Percentiles rank a stretch among this genome's conserved stretches.
Evolutionary conservation across 495 filamentous ascomycete species (phyloP).

Genomic region (Annulohypoxylon moriforme): DNA sequence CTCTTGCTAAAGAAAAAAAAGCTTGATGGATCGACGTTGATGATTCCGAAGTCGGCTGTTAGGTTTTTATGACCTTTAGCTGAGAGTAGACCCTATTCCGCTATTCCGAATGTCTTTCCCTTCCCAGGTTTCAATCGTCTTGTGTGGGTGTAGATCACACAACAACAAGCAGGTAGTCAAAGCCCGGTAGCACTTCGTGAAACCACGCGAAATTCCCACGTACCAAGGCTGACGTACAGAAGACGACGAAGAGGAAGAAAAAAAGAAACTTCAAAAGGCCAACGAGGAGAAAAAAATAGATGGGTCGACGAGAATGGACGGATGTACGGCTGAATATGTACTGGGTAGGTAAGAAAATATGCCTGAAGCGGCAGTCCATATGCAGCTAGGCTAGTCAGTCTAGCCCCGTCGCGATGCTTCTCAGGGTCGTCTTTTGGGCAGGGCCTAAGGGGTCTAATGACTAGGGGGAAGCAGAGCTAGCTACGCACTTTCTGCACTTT

Average conservation of each 20-base stretch:
- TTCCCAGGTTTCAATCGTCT: slow-evolving; percentile 7
- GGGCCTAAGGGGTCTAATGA: slow-evolving; percentile 14
- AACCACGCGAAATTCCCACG: slow-evolving; percentile 5
- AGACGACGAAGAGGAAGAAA: neutral
- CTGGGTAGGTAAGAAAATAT: slow-evolving; percentile 23
- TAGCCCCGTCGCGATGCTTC: slow-evolving; percentile 27
- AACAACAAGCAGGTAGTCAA: neutral
- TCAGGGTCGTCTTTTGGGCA: slow-evolving; percentile 30
- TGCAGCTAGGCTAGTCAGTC: slow-evolving; percentile 32
- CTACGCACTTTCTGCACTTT: neutral
- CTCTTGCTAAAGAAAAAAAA: neutral
- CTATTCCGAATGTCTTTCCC: neutral
- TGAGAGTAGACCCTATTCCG: neutral
- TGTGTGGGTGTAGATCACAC: neutral
- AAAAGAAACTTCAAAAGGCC: neutral
- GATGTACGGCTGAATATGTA: slow-evolving; percentile 39
- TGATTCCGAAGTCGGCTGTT: neutral
- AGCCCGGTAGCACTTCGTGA: neutral
- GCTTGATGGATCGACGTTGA: neutral
- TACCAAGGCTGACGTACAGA: neutral
- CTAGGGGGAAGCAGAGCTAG: slow-evolving; percentile 1
- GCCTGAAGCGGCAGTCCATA: slow-evolving; percentile 20
- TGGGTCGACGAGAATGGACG: neutral
- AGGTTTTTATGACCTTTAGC: slow-evolving; percentile 1
- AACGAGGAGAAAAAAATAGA: slow-evolving; percentile 2